Evolutionary conservation across 306 rosid genomes (phyloP), one percentile per base, ranked within the genome.

Genomic region (Prunus kanzakura): DNA sequence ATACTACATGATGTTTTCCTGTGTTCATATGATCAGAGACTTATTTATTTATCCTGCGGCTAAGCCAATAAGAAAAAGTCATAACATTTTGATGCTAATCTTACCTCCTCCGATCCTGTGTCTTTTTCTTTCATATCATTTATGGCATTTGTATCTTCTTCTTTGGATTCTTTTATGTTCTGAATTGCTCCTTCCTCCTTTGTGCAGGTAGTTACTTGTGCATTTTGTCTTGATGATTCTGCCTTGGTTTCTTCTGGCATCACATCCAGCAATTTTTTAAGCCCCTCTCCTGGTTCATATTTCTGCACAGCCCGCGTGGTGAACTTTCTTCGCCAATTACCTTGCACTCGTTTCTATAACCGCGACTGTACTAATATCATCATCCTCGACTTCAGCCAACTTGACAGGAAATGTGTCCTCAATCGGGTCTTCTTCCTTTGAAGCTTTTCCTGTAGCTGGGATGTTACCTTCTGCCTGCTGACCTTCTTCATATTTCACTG

Each of bases 81-180:
- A 23, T 32, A 9, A 51, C 49, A 56, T 3, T 13, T 80, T 57
- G 11, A 47, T 41, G 68, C 49, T 45, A n/a, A 11, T 61, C 30
- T 79, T 58, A 87, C 91, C 88, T 79, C 79, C 38, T 63, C 69
- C 4, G 14, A 22, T 56, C 27, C 67, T 52, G 78, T 22, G 13
- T 23, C 75, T 14, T 62, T 76, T 45, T 80, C 82, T 61, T 52
- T 54, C 52, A 43, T 35, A 45, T 74, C 27, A 25, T 25, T 25
- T 25, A 25, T 25, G 27, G 27, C 27, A 25, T 25, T 25, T 25
- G 27, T 0, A 25, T 25, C 27, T 25, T 25, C 83, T 78, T 76
- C 76, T 63, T n/a, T 64, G 72, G 69, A 29, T 35, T 71, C 79
- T 81, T 76, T 69, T 56, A 50, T 46, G 63, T 54, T 25, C 43